These are phyloP conservation scores for Pseudogymnoascus sp. DNA, from an alignment of 2,329 filamentous ascomycete species.

Conservation along the genomic window DNA sequence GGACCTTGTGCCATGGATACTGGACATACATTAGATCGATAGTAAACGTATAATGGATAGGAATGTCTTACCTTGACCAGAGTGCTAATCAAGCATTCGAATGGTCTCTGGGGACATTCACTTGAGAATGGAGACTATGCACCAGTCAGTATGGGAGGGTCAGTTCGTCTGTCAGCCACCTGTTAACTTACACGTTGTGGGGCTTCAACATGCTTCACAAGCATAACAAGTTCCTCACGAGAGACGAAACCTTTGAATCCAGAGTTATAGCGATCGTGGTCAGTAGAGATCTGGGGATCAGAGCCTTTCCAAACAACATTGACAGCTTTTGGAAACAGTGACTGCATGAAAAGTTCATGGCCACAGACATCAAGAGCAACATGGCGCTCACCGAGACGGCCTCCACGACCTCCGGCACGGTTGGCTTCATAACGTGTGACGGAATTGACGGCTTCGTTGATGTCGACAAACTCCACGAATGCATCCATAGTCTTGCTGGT, in stretches of 20 bases:
- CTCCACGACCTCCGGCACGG: constrained; percentile 30
- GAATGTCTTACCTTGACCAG: constrained; percentile 25
- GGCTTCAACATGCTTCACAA: constrained; percentile 55
- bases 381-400: constrained; percentile 48
- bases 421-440: constrained; percentile 41
- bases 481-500: constrained; percentile 55
- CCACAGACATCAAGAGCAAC: constrained; percentile 50
- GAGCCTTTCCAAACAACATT: constrained; percentile 48
- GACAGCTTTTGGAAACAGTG: constrained; percentile 51
- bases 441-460: constrained; percentile 45
- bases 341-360: constrained; percentile 49
- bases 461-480: constrained; percentile 48
- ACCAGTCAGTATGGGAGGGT: constrained; percentile 9
- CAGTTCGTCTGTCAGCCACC: not conserved
- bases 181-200: constrained; percentile 48
- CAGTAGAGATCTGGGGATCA: constrained; percentile 35
- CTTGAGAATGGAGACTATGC: constrained; percentile 49
- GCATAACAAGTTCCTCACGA: constrained; percentile 55
- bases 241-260: constrained; percentile 54
- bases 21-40: constrained; percentile 23
- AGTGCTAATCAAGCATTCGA: constrained; percentile 57
- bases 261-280: constrained; percentile 32
- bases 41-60: not conserved
- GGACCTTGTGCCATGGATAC: constrained; percentile 53
- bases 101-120: constrained; percentile 56